Percentiles rank a stretch among this genome's conserved stretches.
These are phyloP conservation scores for Claviceps cyperi DNA, from an alignment of 2,329 filamentous ascomycete genomes.

Conservation along the genomic window DNA sequence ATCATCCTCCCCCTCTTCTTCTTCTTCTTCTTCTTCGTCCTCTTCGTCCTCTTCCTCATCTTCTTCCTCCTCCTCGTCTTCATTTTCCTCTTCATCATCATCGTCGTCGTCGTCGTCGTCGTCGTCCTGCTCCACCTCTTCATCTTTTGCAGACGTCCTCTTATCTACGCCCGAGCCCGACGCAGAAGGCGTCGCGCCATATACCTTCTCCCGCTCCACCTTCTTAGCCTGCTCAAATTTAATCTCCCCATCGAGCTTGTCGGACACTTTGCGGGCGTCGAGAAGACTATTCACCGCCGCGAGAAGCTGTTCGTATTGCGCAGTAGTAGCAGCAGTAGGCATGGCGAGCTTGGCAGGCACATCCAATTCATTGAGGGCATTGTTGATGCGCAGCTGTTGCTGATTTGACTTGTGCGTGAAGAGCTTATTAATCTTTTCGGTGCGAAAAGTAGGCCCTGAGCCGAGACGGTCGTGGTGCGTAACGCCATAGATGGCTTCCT, in stretches of 20 bases:
- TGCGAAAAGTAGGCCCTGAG: conserved; percentile 79
- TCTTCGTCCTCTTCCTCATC: too few relatives aligned
- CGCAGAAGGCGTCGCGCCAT: conserved; percentile 3
- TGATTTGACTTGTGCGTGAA: conserved; percentile 63
- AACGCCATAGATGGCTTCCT: conserved; percentile 72
- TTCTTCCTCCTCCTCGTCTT: too few relatives aligned
- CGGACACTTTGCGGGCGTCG: conserved; percentile 57
- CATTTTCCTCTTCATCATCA: too few relatives aligned
- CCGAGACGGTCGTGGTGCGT: conserved; percentile 72
- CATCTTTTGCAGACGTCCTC: neutral
- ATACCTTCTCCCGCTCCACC: conserved; percentile 32
- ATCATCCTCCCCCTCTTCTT: too few relatives aligned
- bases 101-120: too few relatives aligned
- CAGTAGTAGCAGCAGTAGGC: conserved; percentile 58
- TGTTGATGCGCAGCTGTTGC: conserved; percentile 61
- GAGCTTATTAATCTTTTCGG: conserved; percentile 65
- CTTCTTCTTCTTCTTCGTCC: too few relatives aligned
- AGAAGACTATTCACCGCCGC: conserved; percentile 53
- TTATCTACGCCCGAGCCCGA: neutral
- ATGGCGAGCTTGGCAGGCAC: conserved; percentile 56
- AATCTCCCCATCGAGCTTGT: conserved; percentile 64
- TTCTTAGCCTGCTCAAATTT: conserved; percentile 44
- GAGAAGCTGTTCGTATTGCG: conserved; percentile 57
- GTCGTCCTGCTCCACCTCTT: conserved; percentile 6
- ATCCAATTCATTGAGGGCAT: conserved; percentile 56